phyloP scores from a whole-genome alignment of 2,329 filamentous ascomycete species.

The Daldinia sp. region DNA sequence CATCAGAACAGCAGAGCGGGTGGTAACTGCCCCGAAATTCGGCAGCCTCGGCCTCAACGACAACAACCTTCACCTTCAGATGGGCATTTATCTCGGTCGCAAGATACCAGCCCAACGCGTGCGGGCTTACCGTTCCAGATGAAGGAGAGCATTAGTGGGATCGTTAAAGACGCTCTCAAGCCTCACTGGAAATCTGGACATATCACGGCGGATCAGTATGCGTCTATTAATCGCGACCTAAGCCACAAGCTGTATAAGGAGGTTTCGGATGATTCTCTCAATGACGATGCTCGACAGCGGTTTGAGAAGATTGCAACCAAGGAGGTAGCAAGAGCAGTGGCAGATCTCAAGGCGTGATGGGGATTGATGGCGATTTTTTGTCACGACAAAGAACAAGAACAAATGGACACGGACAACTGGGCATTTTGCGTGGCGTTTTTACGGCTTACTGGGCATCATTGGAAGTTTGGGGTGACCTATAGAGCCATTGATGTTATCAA shows the following conservation, averaged over 20 bases:
- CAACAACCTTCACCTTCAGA: conserved; percentile 57
- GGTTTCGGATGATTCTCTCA: conserved; percentile 67
- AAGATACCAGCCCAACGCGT: conserved; percentile 77
- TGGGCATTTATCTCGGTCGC: conserved; percentile 59
- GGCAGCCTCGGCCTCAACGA: conserved; percentile 65
- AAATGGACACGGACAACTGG: conserved; percentile 33
- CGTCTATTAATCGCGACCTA: conserved; percentile 88
- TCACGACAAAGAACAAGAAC: conserved; percentile 25
- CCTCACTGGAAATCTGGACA: conserved; percentile 84
- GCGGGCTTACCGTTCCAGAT: conserved; percentile 78
- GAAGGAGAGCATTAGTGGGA: conserved; percentile 88
- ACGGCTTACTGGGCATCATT: conserved; percentile 40
- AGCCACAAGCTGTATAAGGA: conserved; percentile 88
- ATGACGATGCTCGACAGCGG: conserved; percentile 73
- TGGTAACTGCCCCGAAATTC: conserved; percentile 59
- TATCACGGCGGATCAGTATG: conserved; percentile 90
- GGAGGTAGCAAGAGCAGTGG: conserved; percentile 83
- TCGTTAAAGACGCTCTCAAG: conserved; percentile 85
- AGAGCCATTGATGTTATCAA: conserved; percentile 43
- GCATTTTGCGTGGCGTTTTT: conserved; percentile 43
- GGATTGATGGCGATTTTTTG: conserved; percentile 8
- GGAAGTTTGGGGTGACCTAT: conserved; percentile 38
- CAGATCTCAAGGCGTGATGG: conserved; percentile 58
- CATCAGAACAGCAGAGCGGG: conserved; percentile 50
- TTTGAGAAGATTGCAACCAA: conserved; percentile 82